phyloP scores from a whole-genome alignment of 179 eudicot genomes.

The Dionaea muscipula region DNA sequence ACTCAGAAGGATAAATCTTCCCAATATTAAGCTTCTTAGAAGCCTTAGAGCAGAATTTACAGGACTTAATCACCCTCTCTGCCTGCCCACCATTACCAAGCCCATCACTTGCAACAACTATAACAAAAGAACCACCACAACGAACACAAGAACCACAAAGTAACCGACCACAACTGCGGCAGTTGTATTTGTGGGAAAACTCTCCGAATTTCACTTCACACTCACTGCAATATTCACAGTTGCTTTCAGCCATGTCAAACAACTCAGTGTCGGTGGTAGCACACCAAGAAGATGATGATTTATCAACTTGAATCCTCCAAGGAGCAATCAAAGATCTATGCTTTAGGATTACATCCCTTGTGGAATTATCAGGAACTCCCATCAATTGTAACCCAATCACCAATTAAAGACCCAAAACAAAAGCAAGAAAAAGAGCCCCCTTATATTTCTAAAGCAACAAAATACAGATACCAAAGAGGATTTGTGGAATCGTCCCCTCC shows the following conservation, averaged over 20 bases:
- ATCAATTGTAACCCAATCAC: no score
- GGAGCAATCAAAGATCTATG: no score
- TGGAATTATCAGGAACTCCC: no score
- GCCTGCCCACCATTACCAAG: conserved; percentile 14
- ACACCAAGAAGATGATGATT: background rate
- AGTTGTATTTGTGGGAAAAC: conserved; percentile 34
- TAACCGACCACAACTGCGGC: conserved; percentile 47
- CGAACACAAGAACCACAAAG: conserved; percentile 59
- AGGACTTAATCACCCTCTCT: conserved; percentile 37
- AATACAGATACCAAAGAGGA: no score
- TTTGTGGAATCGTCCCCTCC: no score
- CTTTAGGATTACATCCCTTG: no score
- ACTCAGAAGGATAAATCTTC: conserved; percentile 64
- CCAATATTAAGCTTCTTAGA: conserved; percentile 34
- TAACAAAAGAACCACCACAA: conserved; percentile 27
- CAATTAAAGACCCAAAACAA: no score
- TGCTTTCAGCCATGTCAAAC: conserved; percentile 34
- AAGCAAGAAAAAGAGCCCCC: no score
- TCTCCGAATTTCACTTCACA: conserved; percentile 38
- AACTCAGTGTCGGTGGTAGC: conserved; percentile 5
- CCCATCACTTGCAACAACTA: conserved; percentile 22
- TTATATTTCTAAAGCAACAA: no score
- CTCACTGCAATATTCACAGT: conserved; percentile 26
- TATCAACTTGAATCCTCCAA: no score
- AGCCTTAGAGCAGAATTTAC: conserved; percentile 51